Base-by-base conservation (phyloP, 164 flowering plant species). In the Stephania yunnanensis region DNA sequence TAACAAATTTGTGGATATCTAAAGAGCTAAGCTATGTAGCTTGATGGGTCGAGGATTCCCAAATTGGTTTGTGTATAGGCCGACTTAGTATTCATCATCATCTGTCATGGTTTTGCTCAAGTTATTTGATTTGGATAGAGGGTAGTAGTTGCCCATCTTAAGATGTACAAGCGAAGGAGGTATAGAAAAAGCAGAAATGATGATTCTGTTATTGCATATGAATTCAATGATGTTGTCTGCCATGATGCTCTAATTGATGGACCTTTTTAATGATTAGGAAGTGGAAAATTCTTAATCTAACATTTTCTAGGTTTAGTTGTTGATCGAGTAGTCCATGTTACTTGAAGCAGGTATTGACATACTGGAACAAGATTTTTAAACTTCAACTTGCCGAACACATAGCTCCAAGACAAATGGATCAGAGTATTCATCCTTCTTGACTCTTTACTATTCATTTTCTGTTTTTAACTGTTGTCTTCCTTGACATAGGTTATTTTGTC, bases 371-470 rank as follows among this genome's bases (percentile, higher is more conserved):
- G 66, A 61, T 25, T 46, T 20, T 22, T 68, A 52, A 76, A 72
- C 65, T 19, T 48, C 69, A 68, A 55, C 67, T 42, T 13, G 12
- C 68, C 31, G 58, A 13, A 46, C 66, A 22, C 63, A 6, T 69
- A 66, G 52, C 77, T 66, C 30, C n/a, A 46, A 78, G 45, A 70
- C 48, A 64, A 65, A 86, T 86, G 88, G 87, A 84, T 77, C 77
- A 83, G 78, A 78, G 87, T 84, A 86, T 58, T 58, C 15, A 74
- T 72, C 76, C 52, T 78, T 69, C 75, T 52, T 63, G 30, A 22
- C 30, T 63, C 53, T 68, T 19, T 52, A 30, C 53, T 74, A 31
- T 12, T 46, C 42, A 63, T 52, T 46, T 61, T 48, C 22, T 61
- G 70, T 74, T 66, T 11, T 42, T 20, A 63, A 6, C 45, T 36